Conservation (phyloP, 2,329 filamentous ascomycete genomes). For the Hypoxylon sp. region DNA sequence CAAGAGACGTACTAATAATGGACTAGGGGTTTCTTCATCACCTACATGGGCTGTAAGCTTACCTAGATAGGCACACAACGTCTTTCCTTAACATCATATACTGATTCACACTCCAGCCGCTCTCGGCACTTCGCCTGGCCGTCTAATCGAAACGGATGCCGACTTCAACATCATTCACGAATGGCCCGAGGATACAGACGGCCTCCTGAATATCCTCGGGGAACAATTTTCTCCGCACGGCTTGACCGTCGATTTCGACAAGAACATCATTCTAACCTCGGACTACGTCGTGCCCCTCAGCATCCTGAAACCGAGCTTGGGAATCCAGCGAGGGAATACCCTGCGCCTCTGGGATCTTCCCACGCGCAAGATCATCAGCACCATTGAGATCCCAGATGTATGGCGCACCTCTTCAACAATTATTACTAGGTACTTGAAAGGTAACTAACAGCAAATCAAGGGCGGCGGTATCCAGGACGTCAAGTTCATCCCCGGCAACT, state of each 20-base stretch:
- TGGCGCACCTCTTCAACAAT: constrained; percentile 35
- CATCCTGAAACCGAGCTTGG: constrained; percentile 69
- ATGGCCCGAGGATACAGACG: constrained; percentile 68
- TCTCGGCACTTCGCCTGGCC: constrained; percentile 68
- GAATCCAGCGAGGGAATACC: constrained; percentile 67
- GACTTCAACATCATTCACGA: constrained; percentile 72
- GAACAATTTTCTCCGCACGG: constrained; percentile 73
- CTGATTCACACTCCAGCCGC: constrained; percentile 51
- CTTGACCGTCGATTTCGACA: constrained; percentile 68
- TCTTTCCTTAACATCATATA: not conserved
- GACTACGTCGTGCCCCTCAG: constrained; percentile 73
- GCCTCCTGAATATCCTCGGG: constrained; percentile 67
- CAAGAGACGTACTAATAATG: not conserved
- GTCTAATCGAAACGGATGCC: constrained; percentile 70
- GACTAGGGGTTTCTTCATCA: constrained; percentile 67
- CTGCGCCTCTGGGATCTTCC: constrained; percentile 70
- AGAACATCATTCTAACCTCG: constrained; percentile 69
- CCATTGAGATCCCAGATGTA: constrained; percentile 70
- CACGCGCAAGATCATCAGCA: constrained; percentile 67
- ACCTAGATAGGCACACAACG: no score
- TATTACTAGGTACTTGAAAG: not conserved
- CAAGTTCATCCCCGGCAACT: constrained; percentile 73
- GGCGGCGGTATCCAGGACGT: constrained; percentile 73
- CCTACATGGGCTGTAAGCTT: constrained; percentile 67
- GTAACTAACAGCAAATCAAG: constrained; percentile 43